These are phyloP conservation scores for Prunus kanzakura DNA, from an alignment of 306 rosid species.

Conservation along the genomic window DNA sequence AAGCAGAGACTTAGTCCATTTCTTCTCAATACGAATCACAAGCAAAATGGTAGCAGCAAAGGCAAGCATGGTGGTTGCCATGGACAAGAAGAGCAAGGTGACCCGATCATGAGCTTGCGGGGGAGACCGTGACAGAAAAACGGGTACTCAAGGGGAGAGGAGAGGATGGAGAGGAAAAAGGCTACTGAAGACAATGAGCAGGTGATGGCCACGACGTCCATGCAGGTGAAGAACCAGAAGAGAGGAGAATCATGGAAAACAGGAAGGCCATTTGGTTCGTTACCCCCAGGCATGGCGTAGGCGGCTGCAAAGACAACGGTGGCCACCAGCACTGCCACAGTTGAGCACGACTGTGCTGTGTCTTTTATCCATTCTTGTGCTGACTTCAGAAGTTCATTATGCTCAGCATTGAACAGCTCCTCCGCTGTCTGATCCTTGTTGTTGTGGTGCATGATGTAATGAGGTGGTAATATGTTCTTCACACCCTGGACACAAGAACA, in stretches of 20 bases:
- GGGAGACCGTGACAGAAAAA: conserved; percentile 23
- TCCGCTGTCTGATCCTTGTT: neutral
- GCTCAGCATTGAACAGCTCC: conserved; percentile 7
- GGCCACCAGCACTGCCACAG: conserved; percentile 27
- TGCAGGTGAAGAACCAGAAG: conserved; percentile 32
- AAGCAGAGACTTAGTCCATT: conserved; percentile 13
- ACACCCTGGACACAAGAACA: conserved; percentile 24
- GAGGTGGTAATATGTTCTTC: conserved; percentile 2
- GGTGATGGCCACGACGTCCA: conserved; percentile 30
- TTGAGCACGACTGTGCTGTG: conserved; percentile 37
- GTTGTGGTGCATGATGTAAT: conserved; percentile 10
- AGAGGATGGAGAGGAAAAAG: conserved; percentile 35
- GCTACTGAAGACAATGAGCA: conserved; percentile 31
- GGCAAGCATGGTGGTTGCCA: conserved; percentile 33
- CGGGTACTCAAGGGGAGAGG: conserved; percentile 27
- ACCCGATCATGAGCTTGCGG: conserved; percentile 20
- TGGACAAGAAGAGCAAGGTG: conserved; percentile 20
- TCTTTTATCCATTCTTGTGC: conserved; percentile 35
- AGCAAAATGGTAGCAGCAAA: conserved; percentile 33
- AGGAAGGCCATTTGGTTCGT: neutral
- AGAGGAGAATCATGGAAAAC: neutral
- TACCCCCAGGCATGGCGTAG: conserved; percentile 25
- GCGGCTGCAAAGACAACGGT: conserved; percentile 37
- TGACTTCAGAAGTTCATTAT: neutral
- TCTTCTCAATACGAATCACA: neutral